Base-by-base conservation (phyloP, 495 filamentous ascomycete species). In the Penicillium herquei region DNA sequence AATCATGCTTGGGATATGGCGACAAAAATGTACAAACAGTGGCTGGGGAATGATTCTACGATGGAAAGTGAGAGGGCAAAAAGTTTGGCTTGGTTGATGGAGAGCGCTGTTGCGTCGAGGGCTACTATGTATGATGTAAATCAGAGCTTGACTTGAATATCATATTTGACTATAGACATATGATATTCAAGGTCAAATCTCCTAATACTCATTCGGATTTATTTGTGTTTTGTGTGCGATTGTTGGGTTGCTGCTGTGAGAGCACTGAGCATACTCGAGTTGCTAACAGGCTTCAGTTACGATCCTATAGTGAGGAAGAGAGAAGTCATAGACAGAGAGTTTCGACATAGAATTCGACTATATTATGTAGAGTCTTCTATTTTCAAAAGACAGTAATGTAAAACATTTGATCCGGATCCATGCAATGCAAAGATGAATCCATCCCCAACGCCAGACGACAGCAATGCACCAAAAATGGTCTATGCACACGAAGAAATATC, bases 1-100 rank as follows among this genome's bases (percentile, higher is more conserved):
- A 85, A 92, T 39, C 79, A 89, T 7, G 89, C 86, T 1, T 96
- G 91, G 90, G 65, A 70, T 7, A 84, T 86, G 0, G 73, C 92
- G 1, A 83, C 85, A 43, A 63, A 71, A 1, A 77, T 82, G 18
- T 85, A 83, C 54, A 69, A 74, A 39, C 65, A 68, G 16, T 77
- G 77, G 58, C 76, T 9, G 12, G 34, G 34, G 9, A 13, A 13
- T 9, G 34, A 9, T 37, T 10, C 34, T 37, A 37, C 34, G 8
- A 37, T 37, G 34, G 34, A 37, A 10, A 37, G 34, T 7, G 75
- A 9, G 70, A 77, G 40, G 64, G 68, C 0, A 61, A 75, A 33
- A 75, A 75, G 88, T 7, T 78, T 85, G 65, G 68, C 77, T 30
- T 83, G 81, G 67, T n/a, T 63, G 10, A 62, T 63, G 56, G 39